Base-by-base conservation (phyloP, 805 yeast genomes). In the Ogataea populi-albae region DNA sequence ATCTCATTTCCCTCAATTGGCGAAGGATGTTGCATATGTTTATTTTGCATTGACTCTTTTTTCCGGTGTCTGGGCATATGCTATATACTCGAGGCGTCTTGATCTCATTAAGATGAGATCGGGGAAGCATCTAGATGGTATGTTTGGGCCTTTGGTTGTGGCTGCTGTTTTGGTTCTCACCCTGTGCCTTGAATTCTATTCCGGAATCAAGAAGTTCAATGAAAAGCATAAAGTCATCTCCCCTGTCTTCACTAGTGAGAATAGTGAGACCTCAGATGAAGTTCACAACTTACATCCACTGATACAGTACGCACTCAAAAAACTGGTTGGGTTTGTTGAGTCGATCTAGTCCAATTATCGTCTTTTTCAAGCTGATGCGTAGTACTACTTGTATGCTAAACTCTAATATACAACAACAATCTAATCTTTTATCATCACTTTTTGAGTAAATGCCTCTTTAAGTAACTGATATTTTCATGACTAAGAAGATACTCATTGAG, bases 1-100 rank as follows among this genome's bases (percentile, higher is more conserved):
- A 19, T 80, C 96, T 0, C 73, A 80, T 41, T 77, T 77, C 50
- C 75, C 77, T n/a, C 47, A 52, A 3, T 55, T 83, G 25, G 91
- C 96, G 1, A 77, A 75, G 15, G 52, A 62, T 35, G 65, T 89
- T 49, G 95, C 98, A 0, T 86, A 84, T 59, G 57, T 79, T 27
- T 83, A 89, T 65, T 89, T 91, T 59, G 81, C 63, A 0, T 67
- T 93, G 49, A 87, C 98, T 0, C 47, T 91, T 15, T 88, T 89
- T 58, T 71, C 87, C 27, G 91, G 95, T 29, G 48, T 77, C 18
- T 91, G 98, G 98, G 95, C 95, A 18, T 91, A 87, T 63, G 71
- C 66, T 43, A 77, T 84, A 36, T 91, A 85, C 63, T 64, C 77
- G 55, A 71, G 68, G 47, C 76, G 98, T 57, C 67, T 89, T 46